Percentiles rank a stretch among this genome's conserved stretches.
Evolutionary conservation across 2,329 filamentous ascomycete genomes (phyloP).

Genomic region (Ophiostoma triangulosporum): DNA sequence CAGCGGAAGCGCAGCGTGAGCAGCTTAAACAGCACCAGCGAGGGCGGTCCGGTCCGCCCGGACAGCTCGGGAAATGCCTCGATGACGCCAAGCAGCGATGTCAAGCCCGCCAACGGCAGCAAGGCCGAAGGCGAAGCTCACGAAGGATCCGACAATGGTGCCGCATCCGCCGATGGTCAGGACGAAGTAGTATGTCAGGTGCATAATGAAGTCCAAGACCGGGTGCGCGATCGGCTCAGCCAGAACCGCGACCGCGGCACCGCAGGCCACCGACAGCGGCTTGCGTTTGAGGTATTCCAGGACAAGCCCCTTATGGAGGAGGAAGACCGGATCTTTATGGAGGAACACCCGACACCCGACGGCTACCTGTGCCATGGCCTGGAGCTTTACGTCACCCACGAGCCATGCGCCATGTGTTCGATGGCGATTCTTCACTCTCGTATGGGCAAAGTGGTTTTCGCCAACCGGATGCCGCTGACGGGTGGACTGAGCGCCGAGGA

Average conservation of each 20-base stretch:
- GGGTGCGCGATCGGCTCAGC: conserved; percentile 14
- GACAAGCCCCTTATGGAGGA: conserved; percentile 55
- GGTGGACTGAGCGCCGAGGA: conserved; percentile 74
- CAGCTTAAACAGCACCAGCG: not conserved
- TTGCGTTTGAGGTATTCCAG: conserved; percentile 50
- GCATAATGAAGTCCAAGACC: conserved; percentile 14
- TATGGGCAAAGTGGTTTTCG: conserved; percentile 76
- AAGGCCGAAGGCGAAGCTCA: not conserved
- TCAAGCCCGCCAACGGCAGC: not conserved
- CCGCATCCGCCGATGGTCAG: not conserved
- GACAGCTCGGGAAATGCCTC: not conserved
- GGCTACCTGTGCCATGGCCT: conserved; percentile 91
- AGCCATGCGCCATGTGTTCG: conserved; percentile 91
- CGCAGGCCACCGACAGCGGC: conserved; percentile 21
- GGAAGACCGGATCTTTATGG: conserved; percentile 47
- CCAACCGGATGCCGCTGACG: conserved; percentile 61
- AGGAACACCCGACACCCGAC: conserved; percentile 53
- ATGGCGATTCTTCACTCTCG: conserved; percentile 94
- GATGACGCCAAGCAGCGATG: not conserved
- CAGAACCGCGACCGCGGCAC: conserved; percentile 14
- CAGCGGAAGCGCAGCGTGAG: conserved; percentile 7
- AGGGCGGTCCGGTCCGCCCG: conserved; percentile 13
- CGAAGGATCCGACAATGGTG: not conserved
- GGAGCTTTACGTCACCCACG: conserved; percentile 87
- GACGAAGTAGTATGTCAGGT: conserved; percentile 8